Evolutionary conservation across 345 rosid genomes (phyloP).

Genomic region (Gossypium australe): DNA sequence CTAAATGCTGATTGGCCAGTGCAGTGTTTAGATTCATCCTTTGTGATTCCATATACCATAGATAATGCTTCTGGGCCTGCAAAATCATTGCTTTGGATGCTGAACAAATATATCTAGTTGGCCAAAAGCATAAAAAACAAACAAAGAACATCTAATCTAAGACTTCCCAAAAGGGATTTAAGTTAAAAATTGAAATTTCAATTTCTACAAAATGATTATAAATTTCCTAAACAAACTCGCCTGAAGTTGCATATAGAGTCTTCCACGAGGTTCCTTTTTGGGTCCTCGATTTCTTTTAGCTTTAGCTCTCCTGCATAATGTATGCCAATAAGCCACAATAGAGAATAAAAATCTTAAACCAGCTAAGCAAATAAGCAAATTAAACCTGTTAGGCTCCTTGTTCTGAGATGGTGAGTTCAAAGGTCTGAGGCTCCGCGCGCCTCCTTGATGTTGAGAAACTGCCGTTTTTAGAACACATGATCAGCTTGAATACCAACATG

Average conservation of each 20-base stretch:
- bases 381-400: background rate
- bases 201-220: background rate
- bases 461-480: background rate
- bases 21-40: background rate
- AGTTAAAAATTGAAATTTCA: background rate
- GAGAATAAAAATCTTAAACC: background rate
- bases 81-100: background rate
- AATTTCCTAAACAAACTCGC: constrained; percentile 11
- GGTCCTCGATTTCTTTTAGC: background rate
- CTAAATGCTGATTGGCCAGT: background rate
- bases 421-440: background rate
- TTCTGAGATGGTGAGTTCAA: background rate
- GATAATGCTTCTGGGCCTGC: constrained; percentile 6
- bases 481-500: constrained; percentile 5
- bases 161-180: background rate
- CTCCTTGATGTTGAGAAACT: background rate
- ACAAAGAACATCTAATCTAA: background rate
- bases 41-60: constrained; percentile 11
- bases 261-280: background rate
- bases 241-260: constrained; percentile 3
- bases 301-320: background rate
- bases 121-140: background rate
- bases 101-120: background rate
- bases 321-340: constrained; percentile 7
- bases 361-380: background rate